These are phyloP conservation scores for Tylopilus balloui DNA, from an alignment of 768 basidiomycete species.

Conservation along the genomic window DNA sequence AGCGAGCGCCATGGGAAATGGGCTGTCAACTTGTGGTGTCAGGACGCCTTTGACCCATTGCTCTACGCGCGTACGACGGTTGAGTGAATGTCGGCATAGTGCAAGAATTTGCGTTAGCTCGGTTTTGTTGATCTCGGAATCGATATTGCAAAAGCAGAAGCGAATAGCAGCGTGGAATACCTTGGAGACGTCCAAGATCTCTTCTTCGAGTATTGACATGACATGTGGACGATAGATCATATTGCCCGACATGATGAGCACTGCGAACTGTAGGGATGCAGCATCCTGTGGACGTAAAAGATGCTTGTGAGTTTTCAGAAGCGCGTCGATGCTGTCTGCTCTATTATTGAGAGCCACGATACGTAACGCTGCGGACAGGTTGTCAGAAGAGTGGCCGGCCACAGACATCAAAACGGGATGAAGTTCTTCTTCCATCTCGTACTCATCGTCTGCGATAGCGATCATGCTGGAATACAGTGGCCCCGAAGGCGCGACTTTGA, in stretches of 20 bases:
- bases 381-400: slow-evolving; percentile 48
- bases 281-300: slow-evolving; percentile 62
- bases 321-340: slow-evolving; percentile 31
- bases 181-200: slow-evolving; percentile 44
- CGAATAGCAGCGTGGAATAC: slow-evolving; percentile 43
- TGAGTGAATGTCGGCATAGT: slow-evolving; percentile 34
- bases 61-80: slow-evolving; percentile 46
- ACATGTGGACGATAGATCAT: slow-evolving; percentile 29
- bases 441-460: slow-evolving; percentile 34
- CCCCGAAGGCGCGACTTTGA: slow-evolving; percentile 46
- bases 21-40: slow-evolving; percentile 34
- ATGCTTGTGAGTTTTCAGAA: slow-evolving; percentile 46
- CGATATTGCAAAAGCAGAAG: slow-evolving; percentile 44
- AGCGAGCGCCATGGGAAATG: slow-evolving; percentile 57
- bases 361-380: slow-evolving; percentile 51
- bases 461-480: slow-evolving; percentile 43
- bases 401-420: slow-evolving; percentile 34
- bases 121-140: slow-evolving; percentile 35
- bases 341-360: slow-evolving; percentile 42
- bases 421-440: slow-evolving; percentile 34
- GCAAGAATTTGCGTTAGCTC: slow-evolving; percentile 46
- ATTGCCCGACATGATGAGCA: slow-evolving; percentile 33
- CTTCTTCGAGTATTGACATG: slow-evolving; percentile 46
- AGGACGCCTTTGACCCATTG: slow-evolving; percentile 48
- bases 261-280: slow-evolving; percentile 41